These are phyloP conservation scores for Nakaseomyces nivariensis DNA, from an alignment of 1,139 yeast genomes.

Conservation along the genomic window DNA sequence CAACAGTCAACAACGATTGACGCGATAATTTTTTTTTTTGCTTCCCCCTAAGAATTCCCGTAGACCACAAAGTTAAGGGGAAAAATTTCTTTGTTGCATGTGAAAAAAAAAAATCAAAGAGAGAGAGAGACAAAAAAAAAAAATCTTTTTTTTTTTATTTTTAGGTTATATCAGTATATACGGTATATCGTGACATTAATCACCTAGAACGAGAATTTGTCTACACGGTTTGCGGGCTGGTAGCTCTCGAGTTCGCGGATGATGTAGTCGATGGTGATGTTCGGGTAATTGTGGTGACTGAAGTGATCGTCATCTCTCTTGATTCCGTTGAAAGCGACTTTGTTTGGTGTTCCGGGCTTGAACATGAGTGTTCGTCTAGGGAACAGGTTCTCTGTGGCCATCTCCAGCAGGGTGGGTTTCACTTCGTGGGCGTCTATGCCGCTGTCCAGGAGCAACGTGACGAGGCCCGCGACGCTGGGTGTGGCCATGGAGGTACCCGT, in stretches of 20 bases:
- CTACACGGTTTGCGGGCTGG: background rate
- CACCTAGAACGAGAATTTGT: background rate
- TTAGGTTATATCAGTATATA: background rate
- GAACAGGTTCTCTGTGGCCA: constrained; percentile 31
- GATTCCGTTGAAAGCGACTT: constrained; percentile 36
- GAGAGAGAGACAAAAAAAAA: no score
- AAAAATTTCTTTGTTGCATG: background rate
- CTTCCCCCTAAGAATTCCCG: no score
- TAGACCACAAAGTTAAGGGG: background rate
- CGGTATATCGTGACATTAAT: background rate
- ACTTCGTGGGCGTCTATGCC: constrained; percentile 42
- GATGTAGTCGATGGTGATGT: constrained; percentile 16
- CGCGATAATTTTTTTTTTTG: background rate
- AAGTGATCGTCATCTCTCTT: constrained; percentile 24
- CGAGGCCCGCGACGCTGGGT: constrained; percentile 69
- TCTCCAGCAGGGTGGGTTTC: constrained; percentile 32
- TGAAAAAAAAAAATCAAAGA: background rate
- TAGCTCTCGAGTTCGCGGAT: constrained; percentile 17
- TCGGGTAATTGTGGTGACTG: constrained; percentile 19
- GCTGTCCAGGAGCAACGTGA: constrained; percentile 51
- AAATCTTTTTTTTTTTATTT: background rate
- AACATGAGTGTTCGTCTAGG: constrained; percentile 30
- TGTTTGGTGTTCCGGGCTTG: constrained; percentile 40
- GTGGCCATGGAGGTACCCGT: constrained; percentile 90
- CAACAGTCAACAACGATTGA: no score